Conservation (phyloP, 331 rosid species). For the Malus hybrid region DNA sequence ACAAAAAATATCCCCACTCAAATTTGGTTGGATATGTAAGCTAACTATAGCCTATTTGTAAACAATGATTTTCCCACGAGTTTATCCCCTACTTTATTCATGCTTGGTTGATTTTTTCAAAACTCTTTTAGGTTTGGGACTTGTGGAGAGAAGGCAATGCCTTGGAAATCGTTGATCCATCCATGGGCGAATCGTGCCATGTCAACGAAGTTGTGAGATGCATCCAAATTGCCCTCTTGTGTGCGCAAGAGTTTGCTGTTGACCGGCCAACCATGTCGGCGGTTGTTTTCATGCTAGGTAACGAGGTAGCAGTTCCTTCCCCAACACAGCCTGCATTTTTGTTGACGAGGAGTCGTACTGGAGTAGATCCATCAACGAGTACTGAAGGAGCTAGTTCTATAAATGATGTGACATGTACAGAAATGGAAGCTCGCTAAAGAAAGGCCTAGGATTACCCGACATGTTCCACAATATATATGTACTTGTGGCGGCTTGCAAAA, state of each 20-base stretch:
- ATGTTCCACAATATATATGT: too few relatives aligned
- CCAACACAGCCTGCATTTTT: constrained; percentile 13
- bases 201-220: too few relatives aligned
- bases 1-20: background rate
- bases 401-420: background rate
- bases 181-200: too few relatives aligned
- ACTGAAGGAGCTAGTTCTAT: background rate
- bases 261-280: background rate
- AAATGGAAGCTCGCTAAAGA: constrained; percentile 29
- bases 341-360: background rate
- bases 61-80: background rate
- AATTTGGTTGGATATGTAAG: constrained; percentile 39
- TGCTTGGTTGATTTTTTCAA: background rate
- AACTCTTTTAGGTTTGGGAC: background rate
- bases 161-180: too few relatives aligned
- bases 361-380: background rate
- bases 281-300: constrained; percentile 8
- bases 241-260: background rate
- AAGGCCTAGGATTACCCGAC: too few relatives aligned
- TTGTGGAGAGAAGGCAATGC: background rate
- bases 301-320: constrained; percentile 7
- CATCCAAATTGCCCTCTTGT: too few relatives aligned
- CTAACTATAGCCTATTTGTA: background rate
- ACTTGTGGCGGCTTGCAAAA: too few relatives aligned
- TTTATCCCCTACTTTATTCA: too few relatives aligned